Percentiles rank a stretch among this genome's conserved stretches.
Evolutionary conservation across 2,329 filamentous ascomycete species (phyloP).

Genomic region (Cladosporium cucumerinum): DNA sequence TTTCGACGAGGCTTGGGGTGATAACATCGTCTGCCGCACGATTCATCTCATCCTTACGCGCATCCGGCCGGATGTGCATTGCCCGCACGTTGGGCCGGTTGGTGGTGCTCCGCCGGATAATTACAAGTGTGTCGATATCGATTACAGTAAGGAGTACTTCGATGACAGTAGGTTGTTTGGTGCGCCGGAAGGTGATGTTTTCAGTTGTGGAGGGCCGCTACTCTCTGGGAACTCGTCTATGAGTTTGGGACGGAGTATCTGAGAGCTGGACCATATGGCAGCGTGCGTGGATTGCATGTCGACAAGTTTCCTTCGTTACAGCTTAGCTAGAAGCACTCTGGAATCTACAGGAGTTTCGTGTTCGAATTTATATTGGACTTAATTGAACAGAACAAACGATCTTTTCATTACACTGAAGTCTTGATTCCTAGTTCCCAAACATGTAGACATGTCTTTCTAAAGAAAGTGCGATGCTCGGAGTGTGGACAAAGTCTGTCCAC

Average conservation of each 20-base stretch:
- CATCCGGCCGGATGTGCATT: conserved; percentile 30
- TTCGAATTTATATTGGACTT: neutral
- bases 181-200: neutral
- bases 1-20: conserved; percentile 45
- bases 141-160: conserved; percentile 30
- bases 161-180: conserved; percentile 26
- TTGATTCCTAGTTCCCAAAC: neutral
- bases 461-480: neutral
- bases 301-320: neutral
- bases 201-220: neutral
- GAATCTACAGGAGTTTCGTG: neutral
- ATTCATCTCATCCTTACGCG: conserved; percentile 41
- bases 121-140: conserved; percentile 31
- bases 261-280: neutral
- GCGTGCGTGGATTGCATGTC: neutral
- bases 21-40: conserved; percentile 43
- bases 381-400: neutral
- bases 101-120: conserved; percentile 21
- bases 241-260: neutral
- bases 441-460: neutral
- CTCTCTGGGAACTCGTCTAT: neutral
- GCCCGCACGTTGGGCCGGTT: conserved; percentile 32
- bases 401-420: neutral
- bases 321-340: neutral
- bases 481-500: neutral